Conservation (phyloP, 768 basidiomycete species). For the Agaricus blazei region DNA sequence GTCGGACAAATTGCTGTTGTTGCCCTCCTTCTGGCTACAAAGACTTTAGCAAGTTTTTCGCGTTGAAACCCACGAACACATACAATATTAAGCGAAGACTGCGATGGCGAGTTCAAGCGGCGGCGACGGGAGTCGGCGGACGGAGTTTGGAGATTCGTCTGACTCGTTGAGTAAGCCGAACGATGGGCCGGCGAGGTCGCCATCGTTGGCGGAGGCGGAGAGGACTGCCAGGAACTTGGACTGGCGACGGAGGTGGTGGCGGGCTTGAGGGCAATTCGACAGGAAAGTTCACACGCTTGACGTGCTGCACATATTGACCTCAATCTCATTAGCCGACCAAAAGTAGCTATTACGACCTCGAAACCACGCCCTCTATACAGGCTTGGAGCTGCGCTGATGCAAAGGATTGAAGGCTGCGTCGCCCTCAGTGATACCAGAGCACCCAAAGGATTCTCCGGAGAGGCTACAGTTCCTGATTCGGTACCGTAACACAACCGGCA, state of each 20-base stretch:
- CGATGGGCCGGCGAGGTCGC: constrained; percentile 17
- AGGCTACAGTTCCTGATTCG: too few species aligned
- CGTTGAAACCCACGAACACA: not conserved
- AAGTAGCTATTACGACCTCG: too few species aligned
- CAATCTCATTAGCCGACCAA: not conserved
- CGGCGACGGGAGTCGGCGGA: constrained; percentile 17
- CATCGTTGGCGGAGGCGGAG: constrained; percentile 13
- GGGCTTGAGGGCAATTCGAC: constrained; percentile 2
- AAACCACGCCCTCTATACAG: too few species aligned
- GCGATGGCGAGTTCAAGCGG: constrained; percentile 22
- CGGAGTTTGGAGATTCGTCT: constrained; percentile 17
- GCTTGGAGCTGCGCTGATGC: too few species aligned
- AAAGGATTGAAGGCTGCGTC: too few species aligned
- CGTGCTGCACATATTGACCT: not conserved
- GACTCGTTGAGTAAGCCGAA: constrained; percentile 17
- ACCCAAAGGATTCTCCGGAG: too few species aligned
- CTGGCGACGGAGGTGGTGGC: not conserved
- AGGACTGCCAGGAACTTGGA: constrained; percentile 1
- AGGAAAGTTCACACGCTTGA: constrained; percentile 3
- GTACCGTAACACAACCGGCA: too few species aligned
- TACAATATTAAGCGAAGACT: constrained; percentile 10
- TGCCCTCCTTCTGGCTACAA: constrained; percentile 32
- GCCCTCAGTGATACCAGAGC: too few species aligned
- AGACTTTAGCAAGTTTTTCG: not conserved
- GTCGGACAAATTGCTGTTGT: constrained; percentile 38